Base-by-base conservation (phyloP, 805 yeast genomes). In the Candida xiaguanensis region DNA sequence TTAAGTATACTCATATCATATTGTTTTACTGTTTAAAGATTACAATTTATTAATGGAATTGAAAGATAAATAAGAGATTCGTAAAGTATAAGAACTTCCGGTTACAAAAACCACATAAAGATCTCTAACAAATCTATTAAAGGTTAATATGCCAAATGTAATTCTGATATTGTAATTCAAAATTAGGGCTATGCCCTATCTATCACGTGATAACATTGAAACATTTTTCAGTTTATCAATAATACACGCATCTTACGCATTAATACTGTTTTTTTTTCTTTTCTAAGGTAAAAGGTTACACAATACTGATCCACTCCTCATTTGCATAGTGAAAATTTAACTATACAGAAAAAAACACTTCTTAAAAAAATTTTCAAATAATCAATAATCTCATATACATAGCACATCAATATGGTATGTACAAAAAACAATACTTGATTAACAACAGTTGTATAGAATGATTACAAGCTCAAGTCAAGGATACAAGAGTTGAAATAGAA, bases 321-420 rank as follows among this genome's bases (percentile, higher is more conserved):
- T 15, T 28, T 13, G 17, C 24, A 33, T 15, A 33, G 29, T 33
- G 36, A 33, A 33, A 23, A 15, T 30, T 25, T n/a, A 36, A 30
- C 34, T 23, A 23, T 29, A 36, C 32, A 36, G 19, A 27, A 28
- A 35, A 29, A 35, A 25, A 34, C 14, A 27, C 3, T 3, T 23
- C 3, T 16, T 15, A 16, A 35, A 35, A 35, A 26, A 28, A 24
- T 35, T 28, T 35, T 28, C 38, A 35, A 25, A 11, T 20, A 33
- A 33, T 29, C 35, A 20, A 29, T 18, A 31, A 38, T 29, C 30
- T 17, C 24, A 19, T 38, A 34, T 17, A 34, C 30, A 34, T 34
- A 34, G 36, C 15, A 34, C 23, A 34, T 11, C 36, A 34, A 34
- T 30, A 34, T 34, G 36, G 36, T 34, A 34, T 34, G 34, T 31